Conservation (phyloP, 495 filamentous ascomycete genomes). For the Pseudomonodictys pantanalensis region DNA sequence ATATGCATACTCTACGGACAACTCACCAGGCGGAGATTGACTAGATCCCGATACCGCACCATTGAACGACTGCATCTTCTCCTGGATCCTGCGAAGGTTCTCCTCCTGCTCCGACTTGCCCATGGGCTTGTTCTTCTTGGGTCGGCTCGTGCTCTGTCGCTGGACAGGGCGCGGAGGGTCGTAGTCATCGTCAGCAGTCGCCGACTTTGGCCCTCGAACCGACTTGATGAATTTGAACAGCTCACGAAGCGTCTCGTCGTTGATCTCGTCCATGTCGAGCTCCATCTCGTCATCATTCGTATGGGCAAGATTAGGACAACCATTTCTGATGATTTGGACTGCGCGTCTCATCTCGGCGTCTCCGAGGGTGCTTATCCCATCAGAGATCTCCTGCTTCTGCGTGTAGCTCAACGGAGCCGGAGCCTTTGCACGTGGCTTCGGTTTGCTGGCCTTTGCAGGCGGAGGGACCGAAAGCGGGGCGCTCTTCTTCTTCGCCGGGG, state of each 20-base stretch:
- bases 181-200: constrained; percentile 40
- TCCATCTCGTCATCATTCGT: constrained; percentile 83
- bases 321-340: constrained; percentile 85
- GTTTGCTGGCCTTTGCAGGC: constrained; percentile 27
- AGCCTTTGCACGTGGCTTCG: constrained; percentile 14
- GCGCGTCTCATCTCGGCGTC: constrained; percentile 71
- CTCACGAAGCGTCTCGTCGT: constrained; percentile 67
- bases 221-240: constrained; percentile 75
- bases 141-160: constrained; percentile 52
- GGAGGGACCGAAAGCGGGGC: constrained; percentile 21
- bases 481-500: constrained; percentile 51
- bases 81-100: constrained; percentile 75
- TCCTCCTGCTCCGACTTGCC: constrained; percentile 89
- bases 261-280: constrained; percentile 83
- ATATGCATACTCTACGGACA: background rate
- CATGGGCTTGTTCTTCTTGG: constrained; percentile 99
- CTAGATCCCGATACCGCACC: constrained; percentile 18
- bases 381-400: constrained; percentile 84
- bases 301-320: constrained; percentile 74
- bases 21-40: constrained; percentile 37
- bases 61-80: constrained; percentile 45
- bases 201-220: constrained; percentile 30
- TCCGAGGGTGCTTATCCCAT: constrained; percentile 70
- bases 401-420: constrained; percentile 55
- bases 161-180: constrained; percentile 43